Evolutionary conservation across 371 early-diverging fungal species (phyloP).

Genomic region (Haplosporangium sp.): DNA sequence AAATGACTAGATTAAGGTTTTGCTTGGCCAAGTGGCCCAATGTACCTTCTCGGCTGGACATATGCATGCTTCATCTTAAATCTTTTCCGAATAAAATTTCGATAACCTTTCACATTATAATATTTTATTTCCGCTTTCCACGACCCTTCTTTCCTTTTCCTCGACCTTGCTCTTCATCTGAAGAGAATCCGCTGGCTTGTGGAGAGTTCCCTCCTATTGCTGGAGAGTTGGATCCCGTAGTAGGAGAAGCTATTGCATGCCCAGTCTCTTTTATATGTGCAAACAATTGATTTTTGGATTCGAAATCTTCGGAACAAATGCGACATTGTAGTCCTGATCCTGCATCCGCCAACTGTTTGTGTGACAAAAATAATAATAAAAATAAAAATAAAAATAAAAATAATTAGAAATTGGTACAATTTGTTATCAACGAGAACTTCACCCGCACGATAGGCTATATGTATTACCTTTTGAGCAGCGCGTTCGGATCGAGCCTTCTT

Average conservation of each 20-base stretch:
- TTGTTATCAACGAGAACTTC: neutral
- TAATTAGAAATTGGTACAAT: neutral
- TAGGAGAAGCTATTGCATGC: constrained; percentile 69
- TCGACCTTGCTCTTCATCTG: constrained; percentile 36
- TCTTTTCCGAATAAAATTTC: no score
- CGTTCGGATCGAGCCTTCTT: constrained; percentile 46
- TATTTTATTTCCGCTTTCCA: constrained; percentile 38
- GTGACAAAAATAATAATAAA: neutral
- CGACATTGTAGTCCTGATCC: constrained; percentile 64
- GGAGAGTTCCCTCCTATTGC: neutral
- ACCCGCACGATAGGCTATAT: neutral
- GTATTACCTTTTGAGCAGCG: constrained; percentile 50
- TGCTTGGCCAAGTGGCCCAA: no score
- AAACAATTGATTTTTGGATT: constrained; percentile 79
- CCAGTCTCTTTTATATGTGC: constrained; percentile 78
- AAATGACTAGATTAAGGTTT: no score
- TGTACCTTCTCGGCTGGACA: no score
- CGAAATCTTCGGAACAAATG: constrained; percentile 71
- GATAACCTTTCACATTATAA: neutral
- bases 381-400: constrained; percentile 1
- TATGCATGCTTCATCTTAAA: no score
- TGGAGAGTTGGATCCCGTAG: neutral
- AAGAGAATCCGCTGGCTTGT: constrained; percentile 25
- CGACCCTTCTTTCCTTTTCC: constrained; percentile 55
- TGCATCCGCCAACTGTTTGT: constrained; percentile 17